These are phyloP conservation scores for Isabelozyma heimii DNA, from an alignment of 805 yeast genomes.

Conservation along the genomic window DNA sequence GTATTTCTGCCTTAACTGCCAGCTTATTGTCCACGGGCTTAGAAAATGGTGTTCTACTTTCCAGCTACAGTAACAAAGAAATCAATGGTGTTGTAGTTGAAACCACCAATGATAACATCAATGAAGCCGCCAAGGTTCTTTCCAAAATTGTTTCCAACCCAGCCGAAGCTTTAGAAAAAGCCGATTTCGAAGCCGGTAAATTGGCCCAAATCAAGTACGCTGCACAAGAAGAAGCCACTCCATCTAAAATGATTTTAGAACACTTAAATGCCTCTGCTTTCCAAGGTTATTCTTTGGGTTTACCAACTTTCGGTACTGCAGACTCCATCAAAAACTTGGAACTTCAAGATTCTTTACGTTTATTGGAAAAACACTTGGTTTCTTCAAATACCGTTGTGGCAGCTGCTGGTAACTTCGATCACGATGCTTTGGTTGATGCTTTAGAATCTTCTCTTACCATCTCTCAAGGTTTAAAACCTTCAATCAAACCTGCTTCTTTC, in stretches of 20 bases:
- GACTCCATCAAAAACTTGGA: slow-evolving; percentile 62
- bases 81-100: slow-evolving; percentile 60
- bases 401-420: slow-evolving; percentile 67
- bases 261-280: slow-evolving; percentile 81
- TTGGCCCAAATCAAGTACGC: slow-evolving; percentile 45
- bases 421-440: slow-evolving; percentile 66
- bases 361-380: slow-evolving; percentile 55
- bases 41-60: slow-evolving; percentile 54
- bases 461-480: slow-evolving; percentile 50
- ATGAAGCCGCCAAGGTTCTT: slow-evolving; percentile 52
- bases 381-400: slow-evolving; percentile 68
- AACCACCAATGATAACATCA: slow-evolving; percentile 47
- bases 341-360: slow-evolving; percentile 54
- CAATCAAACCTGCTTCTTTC: slow-evolving; percentile 56
- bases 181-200: slow-evolving; percentile 48
- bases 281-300: slow-evolving; percentile 79
- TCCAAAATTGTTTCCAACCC: slow-evolving; percentile 42
- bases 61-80: slow-evolving; percentile 59
- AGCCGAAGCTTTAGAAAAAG: slow-evolving; percentile 36
- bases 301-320: slow-evolving; percentile 73
- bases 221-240: slow-evolving; percentile 52
- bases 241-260: slow-evolving; percentile 60
- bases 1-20: slow-evolving; percentile 68
- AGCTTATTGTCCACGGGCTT: slow-evolving; percentile 43
- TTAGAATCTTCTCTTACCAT: slow-evolving; percentile 52